These are phyloP conservation scores for Triangularia setosa DNA, from an alignment of 2,329 filamentous ascomycete species.

Conservation along the genomic window DNA sequence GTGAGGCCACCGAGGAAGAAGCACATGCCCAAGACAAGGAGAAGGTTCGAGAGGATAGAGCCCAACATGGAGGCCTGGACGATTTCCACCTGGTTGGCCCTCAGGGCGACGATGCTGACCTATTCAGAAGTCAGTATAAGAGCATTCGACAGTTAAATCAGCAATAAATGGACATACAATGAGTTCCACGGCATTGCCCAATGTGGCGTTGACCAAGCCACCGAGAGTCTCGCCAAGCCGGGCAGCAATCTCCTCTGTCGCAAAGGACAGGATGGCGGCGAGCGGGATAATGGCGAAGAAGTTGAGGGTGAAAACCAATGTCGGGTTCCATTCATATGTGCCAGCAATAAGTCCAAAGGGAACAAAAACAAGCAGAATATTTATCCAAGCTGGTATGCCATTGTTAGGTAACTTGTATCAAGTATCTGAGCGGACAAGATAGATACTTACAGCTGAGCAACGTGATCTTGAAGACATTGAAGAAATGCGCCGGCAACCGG, in stretches of 20 bases:
- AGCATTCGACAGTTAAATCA: not conserved
- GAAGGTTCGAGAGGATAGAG: constrained; percentile 88
- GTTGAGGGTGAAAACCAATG: constrained; percentile 70
- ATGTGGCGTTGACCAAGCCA: constrained; percentile 71
- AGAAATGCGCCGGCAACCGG: constrained; percentile 44
- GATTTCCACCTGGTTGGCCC: constrained; percentile 81
- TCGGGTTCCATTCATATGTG: constrained; percentile 57
- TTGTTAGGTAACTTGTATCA: not conserved
- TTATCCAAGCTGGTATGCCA: constrained; percentile 51
- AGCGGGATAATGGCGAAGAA: constrained; percentile 78
- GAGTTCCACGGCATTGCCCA: constrained; percentile 75
- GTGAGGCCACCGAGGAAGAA: constrained; percentile 71
- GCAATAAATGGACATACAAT: constrained; percentile 50
- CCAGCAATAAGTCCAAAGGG: constrained; percentile 69
- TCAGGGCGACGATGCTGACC: constrained; percentile 89
- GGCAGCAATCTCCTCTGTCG: constrained; percentile 70
- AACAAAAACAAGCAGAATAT: constrained; percentile 69
- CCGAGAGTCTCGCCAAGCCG: constrained; percentile 71
- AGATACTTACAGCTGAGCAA: constrained; percentile 53
- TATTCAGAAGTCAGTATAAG: constrained; percentile 33
- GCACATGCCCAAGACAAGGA: constrained; percentile 80
- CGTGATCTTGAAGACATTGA: constrained; percentile 56
- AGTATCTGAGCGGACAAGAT: not conserved
- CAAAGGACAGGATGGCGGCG: constrained; percentile 69
- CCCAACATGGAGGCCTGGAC: constrained; percentile 98